phyloP scores from a whole-genome alignment of 2,329 filamentous ascomycete species.

The Aspergillus bombycis region DNA sequence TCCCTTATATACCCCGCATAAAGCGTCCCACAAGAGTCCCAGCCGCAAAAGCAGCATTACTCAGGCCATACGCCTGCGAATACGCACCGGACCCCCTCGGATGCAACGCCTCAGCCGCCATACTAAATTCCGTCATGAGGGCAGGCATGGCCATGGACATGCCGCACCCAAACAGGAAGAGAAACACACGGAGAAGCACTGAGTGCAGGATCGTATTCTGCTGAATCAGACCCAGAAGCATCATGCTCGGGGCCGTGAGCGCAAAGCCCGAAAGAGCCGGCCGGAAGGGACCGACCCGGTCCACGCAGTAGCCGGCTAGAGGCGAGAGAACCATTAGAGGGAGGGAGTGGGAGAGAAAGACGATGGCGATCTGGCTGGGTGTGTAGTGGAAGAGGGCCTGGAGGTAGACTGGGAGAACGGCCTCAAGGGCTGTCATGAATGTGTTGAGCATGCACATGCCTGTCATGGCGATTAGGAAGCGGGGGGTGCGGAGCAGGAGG shows the following conservation, averaged over 20 bases:
- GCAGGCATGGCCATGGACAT: constrained; percentile 63
- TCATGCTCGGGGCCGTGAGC: constrained; percentile 12
- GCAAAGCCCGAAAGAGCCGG: constrained; percentile 11
- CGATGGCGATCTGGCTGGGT: constrained; percentile 10
- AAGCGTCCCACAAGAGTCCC: constrained; percentile 55
- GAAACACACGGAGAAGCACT: constrained; percentile 10
- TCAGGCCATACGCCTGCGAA: constrained; percentile 60
- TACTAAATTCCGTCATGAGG: constrained; percentile 53
- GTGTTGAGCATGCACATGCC: constrained; percentile 15
- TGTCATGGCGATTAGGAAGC: constrained; percentile 49
- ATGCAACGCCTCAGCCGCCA: constrained; percentile 44
- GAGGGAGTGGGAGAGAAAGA: constrained; percentile 12
- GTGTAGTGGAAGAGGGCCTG: constrained; percentile 9
- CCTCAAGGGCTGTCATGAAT: constrained; percentile 15
- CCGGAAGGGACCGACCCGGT: constrained; percentile 13
- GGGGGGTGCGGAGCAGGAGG: constrained; percentile 42
- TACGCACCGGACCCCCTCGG: constrained; percentile 54
- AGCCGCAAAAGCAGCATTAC: constrained; percentile 54
- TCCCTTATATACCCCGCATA: constrained; percentile 51
- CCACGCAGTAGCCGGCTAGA: constrained; percentile 8
- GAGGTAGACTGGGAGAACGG: constrained; percentile 16
- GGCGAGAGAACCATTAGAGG: constrained; percentile 12
- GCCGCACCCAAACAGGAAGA: constrained; percentile 13
- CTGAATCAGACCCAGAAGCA: constrained; percentile 11
- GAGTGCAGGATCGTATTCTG: not conserved